Conservation (phyloP, 2,329 filamentous ascomycete genomes). For the Orbilia ellipsospora region DNA sequence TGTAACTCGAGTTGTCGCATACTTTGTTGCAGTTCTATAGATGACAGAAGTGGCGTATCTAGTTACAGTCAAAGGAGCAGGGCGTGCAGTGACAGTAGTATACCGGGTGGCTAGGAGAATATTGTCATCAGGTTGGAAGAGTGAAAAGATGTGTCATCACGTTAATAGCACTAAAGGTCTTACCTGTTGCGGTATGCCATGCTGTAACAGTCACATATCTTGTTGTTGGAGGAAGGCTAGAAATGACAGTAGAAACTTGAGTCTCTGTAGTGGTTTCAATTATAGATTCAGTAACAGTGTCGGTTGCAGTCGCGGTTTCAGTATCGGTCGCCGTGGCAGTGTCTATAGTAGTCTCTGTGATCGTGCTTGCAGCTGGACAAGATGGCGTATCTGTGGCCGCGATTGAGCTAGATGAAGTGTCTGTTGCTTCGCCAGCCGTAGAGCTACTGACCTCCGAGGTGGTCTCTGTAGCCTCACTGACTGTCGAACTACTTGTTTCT, state of each 20-base stretch:
- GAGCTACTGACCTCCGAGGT: conserved; percentile 21
- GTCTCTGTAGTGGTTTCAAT: background rate
- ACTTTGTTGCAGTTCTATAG: conserved; percentile 11
- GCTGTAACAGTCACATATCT: conserved; percentile 28
- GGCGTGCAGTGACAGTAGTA: conserved; percentile 16
- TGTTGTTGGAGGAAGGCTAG: conserved; percentile 30
- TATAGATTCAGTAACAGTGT: conserved; percentile 1
- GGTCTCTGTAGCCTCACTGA: conserved; percentile 21
- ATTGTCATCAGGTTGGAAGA: too few relatives aligned
- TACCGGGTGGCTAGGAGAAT: conserved; percentile 13
- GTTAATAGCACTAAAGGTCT: background rate
- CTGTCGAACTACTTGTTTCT: conserved; percentile 27
- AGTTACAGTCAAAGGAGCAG: conserved; percentile 24
- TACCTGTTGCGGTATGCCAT: conserved; percentile 35
- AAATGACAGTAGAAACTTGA: background rate
- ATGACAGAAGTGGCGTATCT: background rate
- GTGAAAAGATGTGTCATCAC: background rate
- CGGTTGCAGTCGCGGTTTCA: conserved; percentile 3
- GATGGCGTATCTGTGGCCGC: conserved; percentile 5
- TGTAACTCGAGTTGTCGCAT: conserved; percentile 25
- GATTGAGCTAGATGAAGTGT: conserved; percentile 2
- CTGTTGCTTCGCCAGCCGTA: conserved; percentile 17
- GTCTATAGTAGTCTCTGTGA: conserved; percentile 11
- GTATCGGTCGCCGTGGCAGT: conserved; percentile 14
- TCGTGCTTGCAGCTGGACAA: conserved; percentile 22